Conservation (phyloP, 306 rosid species). For the Quercus parvula region DNA sequence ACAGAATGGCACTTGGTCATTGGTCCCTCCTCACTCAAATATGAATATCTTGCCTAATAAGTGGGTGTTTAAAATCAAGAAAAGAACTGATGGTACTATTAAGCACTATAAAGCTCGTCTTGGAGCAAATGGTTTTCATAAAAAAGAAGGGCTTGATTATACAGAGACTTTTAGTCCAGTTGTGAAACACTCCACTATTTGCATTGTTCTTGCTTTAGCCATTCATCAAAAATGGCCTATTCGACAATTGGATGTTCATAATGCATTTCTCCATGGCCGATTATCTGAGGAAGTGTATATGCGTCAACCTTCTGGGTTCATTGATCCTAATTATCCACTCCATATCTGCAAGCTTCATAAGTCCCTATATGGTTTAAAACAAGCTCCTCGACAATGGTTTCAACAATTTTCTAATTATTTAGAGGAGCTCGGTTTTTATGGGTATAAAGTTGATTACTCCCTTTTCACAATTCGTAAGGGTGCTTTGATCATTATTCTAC, state of each 20-base stretch:
- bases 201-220: background rate
- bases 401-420: no score
- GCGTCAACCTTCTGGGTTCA: no score
- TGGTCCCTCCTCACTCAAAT: background rate
- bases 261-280: no score
- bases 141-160: background rate
- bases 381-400: no score
- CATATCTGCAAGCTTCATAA: no score
- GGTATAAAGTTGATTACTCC: no score
- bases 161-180: background rate
- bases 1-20: background rate
- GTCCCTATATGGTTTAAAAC: no score
- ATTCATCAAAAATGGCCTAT: background rate
- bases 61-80: background rate
- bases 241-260: background rate
- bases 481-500: no score
- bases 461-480: no score
- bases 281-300: no score
- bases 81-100: background rate
- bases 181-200: background rate
- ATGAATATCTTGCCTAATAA: background rate
- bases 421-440: no score
- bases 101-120: background rate
- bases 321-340: no score
- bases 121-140: background rate